These are phyloP conservation scores for Cladosporium sp. DNA, from an alignment of 2,329 filamentous ascomycete genomes.

Conservation along the genomic window DNA sequence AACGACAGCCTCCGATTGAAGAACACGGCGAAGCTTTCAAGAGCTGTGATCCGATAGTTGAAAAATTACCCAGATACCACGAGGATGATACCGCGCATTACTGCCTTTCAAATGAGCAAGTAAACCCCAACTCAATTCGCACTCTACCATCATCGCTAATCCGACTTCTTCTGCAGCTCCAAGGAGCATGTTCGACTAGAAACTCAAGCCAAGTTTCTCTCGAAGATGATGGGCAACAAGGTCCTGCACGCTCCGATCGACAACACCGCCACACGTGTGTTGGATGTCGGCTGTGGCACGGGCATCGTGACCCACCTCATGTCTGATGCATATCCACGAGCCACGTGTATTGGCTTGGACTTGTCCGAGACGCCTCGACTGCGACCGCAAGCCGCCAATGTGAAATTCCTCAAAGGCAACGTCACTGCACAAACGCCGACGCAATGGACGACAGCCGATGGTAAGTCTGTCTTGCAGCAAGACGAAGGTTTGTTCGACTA, in stretches of 20 bases:
- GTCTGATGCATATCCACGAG: constrained; percentile 23
- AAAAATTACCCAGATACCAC: background rate
- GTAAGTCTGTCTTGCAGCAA: background rate
- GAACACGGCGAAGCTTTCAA: too few relatives aligned
- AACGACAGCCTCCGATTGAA: too few relatives aligned
- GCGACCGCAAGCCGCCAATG: background rate
- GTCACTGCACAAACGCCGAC: background rate
- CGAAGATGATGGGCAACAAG: constrained; percentile 25
- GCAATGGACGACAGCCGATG: constrained; percentile 1
- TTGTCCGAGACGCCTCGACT: constrained; percentile 22
- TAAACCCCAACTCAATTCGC: background rate
- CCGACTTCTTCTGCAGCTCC: background rate
- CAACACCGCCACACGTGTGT: constrained; percentile 4
- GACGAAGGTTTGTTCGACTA: constrained; percentile 21
- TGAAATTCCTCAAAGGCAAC: background rate
- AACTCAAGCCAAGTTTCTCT: constrained; percentile 24
- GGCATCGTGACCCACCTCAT: constrained; percentile 30
- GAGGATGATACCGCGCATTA: background rate
- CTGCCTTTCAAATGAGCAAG: background rate
- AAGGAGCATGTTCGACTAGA: constrained; percentile 18
- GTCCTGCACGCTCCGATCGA: constrained; percentile 27
- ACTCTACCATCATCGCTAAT: too few relatives aligned
- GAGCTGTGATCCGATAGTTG: too few relatives aligned
- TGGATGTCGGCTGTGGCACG: constrained; percentile 34
- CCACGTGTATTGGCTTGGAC: constrained; percentile 38